These are phyloP conservation scores for Dianthus caryophyllus DNA, from an alignment of 148 eudicot species.

Conservation along the genomic window DNA sequence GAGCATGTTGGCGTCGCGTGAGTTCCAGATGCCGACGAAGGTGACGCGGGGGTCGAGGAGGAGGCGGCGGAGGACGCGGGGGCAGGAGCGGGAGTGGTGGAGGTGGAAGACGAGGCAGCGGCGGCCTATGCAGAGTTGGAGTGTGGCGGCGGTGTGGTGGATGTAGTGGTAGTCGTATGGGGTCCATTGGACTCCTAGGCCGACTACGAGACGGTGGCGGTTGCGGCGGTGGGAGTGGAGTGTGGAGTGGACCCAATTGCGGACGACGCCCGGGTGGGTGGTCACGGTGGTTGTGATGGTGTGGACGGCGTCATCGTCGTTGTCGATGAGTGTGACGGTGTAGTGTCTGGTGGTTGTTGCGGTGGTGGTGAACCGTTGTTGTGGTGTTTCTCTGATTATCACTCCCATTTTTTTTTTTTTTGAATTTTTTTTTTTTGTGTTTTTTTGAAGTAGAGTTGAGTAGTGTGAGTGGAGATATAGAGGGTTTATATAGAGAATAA, in stretches of 20 bases:
- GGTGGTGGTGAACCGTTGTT: too few species aligned
- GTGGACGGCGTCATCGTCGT: too few species aligned
- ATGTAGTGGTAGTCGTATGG: neutral
- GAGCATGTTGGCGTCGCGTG: neutral
- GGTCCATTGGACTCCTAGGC: slow-evolving; percentile 17
- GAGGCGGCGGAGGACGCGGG: slow-evolving; percentile 13
- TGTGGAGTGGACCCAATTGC: neutral
- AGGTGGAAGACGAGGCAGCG: slow-evolving; percentile 20
- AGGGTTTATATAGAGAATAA: too few species aligned
- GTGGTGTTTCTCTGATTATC: too few species aligned
- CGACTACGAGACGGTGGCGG: slow-evolving; percentile 6
- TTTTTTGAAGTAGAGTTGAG: too few species aligned
- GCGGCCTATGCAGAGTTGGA: slow-evolving; percentile 11
- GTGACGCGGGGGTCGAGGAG: slow-evolving; percentile 8
- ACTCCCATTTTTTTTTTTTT: too few species aligned
- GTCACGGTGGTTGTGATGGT: neutral
- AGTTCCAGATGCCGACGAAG: slow-evolving; percentile 19
- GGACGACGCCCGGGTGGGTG: neutral
- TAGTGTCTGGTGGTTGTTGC: too few species aligned
- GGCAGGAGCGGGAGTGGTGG: slow-evolving; percentile 4
- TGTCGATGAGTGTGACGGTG: too few species aligned
- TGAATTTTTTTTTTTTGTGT: too few species aligned
- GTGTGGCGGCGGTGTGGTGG: slow-evolving; percentile 10
- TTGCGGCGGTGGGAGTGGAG: neutral
- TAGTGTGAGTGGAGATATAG: too few species aligned